These are phyloP conservation scores for Medakamo hakoo DNA, from an alignment of 139 green algal species.

Conservation along the genomic window DNA sequence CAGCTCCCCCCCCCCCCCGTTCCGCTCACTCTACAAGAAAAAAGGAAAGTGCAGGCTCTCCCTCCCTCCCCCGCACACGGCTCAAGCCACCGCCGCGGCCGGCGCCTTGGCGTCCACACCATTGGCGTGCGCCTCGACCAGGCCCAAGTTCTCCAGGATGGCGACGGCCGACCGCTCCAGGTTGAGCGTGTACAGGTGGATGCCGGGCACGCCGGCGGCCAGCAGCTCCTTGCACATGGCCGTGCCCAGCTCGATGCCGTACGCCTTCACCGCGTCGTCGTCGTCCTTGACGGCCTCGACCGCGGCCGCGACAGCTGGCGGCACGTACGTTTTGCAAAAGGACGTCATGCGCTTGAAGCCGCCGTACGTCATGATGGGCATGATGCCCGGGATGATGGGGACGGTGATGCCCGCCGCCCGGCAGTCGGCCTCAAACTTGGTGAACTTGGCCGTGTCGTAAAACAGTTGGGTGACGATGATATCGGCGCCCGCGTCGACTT, in stretches of 20 bases:
- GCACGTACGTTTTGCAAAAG: conserved; percentile 92
- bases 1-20: too few species aligned
- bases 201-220: conserved; percentile 39
- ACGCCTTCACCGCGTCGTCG: conserved; percentile 76
- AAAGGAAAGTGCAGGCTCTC: too few species aligned
- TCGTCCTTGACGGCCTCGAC: conserved; percentile 91
- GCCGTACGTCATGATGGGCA: conserved; percentile 91
- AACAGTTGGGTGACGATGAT: conserved; percentile 94
- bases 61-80: too few species aligned
- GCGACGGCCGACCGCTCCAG: conserved; percentile 50
- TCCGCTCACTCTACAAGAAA: not conserved
- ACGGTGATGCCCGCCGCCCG: conserved; percentile 54
- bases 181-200: conserved; percentile 98
- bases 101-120: too few species aligned
- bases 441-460: conserved; percentile 79
- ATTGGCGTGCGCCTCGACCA: conserved; percentile 44
- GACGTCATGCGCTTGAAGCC: conserved; percentile 97
- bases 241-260: conserved; percentile 71
- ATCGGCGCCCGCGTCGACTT: conserved; percentile 86
- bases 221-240: conserved; percentile 82
- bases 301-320: conserved; percentile 42
- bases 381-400: conserved; percentile 92
- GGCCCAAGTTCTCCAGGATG: conserved; percentile 64
- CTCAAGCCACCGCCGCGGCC: not conserved
- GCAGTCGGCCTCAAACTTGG: conserved; percentile 67